Base-by-base conservation (phyloP, 2,329 filamentous ascomycete species). In the Pseudocercospora eumusae region DNA sequence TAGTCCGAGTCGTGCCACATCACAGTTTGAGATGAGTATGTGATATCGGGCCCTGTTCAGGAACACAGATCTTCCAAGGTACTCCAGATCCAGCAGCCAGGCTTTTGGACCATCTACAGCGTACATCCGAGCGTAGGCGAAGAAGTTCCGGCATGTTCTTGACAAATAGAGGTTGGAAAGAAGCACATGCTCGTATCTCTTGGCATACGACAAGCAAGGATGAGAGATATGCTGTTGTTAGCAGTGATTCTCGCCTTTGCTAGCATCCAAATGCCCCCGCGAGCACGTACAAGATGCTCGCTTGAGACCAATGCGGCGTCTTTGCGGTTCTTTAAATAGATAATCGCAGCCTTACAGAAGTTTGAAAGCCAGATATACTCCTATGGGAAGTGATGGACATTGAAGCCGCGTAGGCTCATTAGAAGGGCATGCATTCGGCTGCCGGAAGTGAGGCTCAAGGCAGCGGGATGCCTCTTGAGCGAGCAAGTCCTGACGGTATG, bases 291-390 rank as follows among this genome's bases (percentile, higher is more conserved):
- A 5, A 15, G 18, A 25, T 25, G 23, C 6, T n/a, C n/a, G 45
- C 18, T 25, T 49, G 7, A 11, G 45, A 21, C 4, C 25, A 5
- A 13, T 49, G 44, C 21, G 44, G 44, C 44, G 44, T 13, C 2
- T n/a, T 23, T 49, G 44, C 13, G 18, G 21, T 49, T 44, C 10
- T 45, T 42, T 20, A 36, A n/a, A 18, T n/a, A 44, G 54, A 15
- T 33, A 56, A 15, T 25, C 42, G 55, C 18, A 57, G 55, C 45
- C 55, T 15, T 49, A 49, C 27, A 49, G 21, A 25, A 49, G 45
- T 49, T 23, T 49, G 23, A 49, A 15, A 27, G 9, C 11, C 21
- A 57, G 36, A 57, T 50, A 21, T 18, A 27, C 40, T 47, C 47
- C 42, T 31, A 11, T 18, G 7, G 42, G 56, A 23, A 57, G 56